A percentile compares a stretch with the other conserved stretches of the same genome.
phyloP scores from a whole-genome alignment of 257 asterid species.

The Gynochthodes officinalis region DNA sequence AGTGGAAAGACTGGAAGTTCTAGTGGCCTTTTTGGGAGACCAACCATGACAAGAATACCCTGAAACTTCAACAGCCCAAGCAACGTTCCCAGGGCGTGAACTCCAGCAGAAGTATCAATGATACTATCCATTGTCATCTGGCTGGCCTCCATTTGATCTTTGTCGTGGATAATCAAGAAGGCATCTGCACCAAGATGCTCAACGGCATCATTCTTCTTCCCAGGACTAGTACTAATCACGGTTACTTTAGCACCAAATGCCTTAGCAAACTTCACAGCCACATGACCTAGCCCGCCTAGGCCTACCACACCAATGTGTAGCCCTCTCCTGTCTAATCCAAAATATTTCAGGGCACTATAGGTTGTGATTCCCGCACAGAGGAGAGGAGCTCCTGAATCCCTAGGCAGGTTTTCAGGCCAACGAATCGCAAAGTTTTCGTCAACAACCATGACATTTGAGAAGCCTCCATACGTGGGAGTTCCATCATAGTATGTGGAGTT shows the following conservation, averaged over 20 bases:
- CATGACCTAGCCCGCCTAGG: slow-evolving; percentile 21
- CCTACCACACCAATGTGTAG: slow-evolving; percentile 19
- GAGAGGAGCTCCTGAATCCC: slow-evolving; percentile 18
- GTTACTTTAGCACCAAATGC: slow-evolving; percentile 20
- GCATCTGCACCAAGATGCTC: slow-evolving; percentile 12
- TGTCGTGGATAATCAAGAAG: slow-evolving; percentile 9
- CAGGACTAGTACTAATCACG: slow-evolving; percentile 11
- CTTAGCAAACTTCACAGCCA: slow-evolving; percentile 25
- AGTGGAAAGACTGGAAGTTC: slow-evolving; percentile 11
- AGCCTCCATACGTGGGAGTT: slow-evolving; percentile 19
- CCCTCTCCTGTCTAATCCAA: slow-evolving; percentile 4
- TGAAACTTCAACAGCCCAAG: slow-evolving; percentile 14
- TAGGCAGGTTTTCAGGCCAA: slow-evolving; percentile 14
- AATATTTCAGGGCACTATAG: slow-evolving; percentile 19
- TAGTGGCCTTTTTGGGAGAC: slow-evolving; percentile 16
- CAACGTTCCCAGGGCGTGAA: slow-evolving; percentile 8
- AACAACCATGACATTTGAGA: slow-evolving; percentile 18
- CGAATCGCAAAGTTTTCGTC: slow-evolving; percentile 9
- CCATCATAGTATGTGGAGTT: slow-evolving; percentile 13
- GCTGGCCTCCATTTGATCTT: slow-evolving; percentile 3
- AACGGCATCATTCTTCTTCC: slow-evolving; percentile 16
- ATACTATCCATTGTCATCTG: slow-evolving; percentile 19
- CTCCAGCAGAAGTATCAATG: slow-evolving; percentile 14
- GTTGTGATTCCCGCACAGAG: slow-evolving; percentile 17
- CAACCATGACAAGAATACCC: slow-evolving; percentile 4